phyloP scores from a whole-genome alignment of 371 early-diverging fungal genomes.

The Mucor plumbeus region DNA sequence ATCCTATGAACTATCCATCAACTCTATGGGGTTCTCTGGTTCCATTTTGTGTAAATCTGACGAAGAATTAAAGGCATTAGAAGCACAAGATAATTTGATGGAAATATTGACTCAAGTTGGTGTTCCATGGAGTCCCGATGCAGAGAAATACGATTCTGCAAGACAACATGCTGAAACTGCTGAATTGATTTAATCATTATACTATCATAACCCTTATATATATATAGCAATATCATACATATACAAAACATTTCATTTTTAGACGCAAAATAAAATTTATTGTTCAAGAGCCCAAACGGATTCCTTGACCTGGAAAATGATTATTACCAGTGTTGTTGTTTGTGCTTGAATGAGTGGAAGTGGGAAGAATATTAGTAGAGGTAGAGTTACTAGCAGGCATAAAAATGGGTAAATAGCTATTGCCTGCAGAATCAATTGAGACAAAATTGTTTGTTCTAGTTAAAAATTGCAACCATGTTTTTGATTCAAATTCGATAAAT shows the following conservation, averaged over 20 bases:
- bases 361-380: background rate
- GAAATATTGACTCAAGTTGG: constrained; percentile 35
- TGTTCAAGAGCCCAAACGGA: constrained; percentile 22
- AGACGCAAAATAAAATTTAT: background rate
- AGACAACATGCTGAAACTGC: constrained; percentile 21
- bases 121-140: constrained; percentile 31
- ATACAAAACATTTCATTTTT: background rate
- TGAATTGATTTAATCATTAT: constrained; percentile 14
- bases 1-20: constrained; percentile 52
- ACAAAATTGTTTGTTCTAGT: constrained; percentile 26
- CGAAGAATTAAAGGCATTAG: constrained; percentile 56
- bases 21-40: constrained; percentile 78
- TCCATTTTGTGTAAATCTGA: constrained; percentile 61
- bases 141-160: constrained; percentile 18
- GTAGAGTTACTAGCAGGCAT: background rate
- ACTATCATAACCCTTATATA: background rate
- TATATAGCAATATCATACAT: background rate
- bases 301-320: constrained; percentile 26
- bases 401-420: constrained; percentile 27
- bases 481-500: constrained; percentile 19
- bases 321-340: background rate
- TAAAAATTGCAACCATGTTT: constrained; percentile 19
- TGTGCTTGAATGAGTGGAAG: background rate
- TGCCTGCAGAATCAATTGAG: constrained; percentile 14
- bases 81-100: constrained; percentile 47